These are phyloP conservation scores for Dictyostelium discoideum DNA, from an alignment of 78 protist genomes.

Conservation along the genomic window DNA sequence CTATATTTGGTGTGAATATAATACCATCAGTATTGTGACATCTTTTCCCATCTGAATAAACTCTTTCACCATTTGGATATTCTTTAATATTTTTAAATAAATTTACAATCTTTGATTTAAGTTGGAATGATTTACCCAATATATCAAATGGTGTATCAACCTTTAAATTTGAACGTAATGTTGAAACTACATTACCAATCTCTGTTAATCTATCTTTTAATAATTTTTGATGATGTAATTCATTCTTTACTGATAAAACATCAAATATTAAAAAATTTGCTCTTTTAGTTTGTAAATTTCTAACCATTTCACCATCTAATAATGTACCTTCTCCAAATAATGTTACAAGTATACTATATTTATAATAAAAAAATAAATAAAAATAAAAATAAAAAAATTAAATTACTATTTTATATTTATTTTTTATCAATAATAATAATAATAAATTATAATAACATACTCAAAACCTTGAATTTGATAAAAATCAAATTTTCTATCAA, in stretches of 20 bases:
- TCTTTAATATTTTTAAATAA: slow-evolving; percentile 23
- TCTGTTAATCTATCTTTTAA: neutral
- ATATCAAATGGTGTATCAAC: slow-evolving; percentile 19
- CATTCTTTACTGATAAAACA: slow-evolving; percentile 1
- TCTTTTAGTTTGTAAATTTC: slow-evolving; percentile 26
- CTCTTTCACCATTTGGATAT: neutral
- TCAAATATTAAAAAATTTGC: slow-evolving; percentile 56
- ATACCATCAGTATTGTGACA: slow-evolving; percentile 70
- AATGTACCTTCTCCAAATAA: slow-evolving; percentile 40
- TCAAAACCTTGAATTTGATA: slow-evolving; percentile 6
- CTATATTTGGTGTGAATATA: slow-evolving; percentile 68
- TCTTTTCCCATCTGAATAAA: slow-evolving; percentile 29
- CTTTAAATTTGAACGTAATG: neutral
- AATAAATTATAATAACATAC: neutral
- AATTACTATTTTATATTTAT: neutral
- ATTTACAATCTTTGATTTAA: neutral
- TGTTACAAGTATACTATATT: neutral
- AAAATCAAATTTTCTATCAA: slow-evolving; percentile 75
- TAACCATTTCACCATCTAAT: slow-evolving; percentile 85
- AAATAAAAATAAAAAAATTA: neutral
- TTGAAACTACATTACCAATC: slow-evolving; percentile 9
- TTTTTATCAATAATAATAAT: neutral
- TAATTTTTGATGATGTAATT: neutral
- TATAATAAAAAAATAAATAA: neutral
- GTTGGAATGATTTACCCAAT: slow-evolving; percentile 30